Base-by-base conservation (phyloP, 2,329 filamentous ascomycete genomes). In the Colletotrichum orbiculare region DNA sequence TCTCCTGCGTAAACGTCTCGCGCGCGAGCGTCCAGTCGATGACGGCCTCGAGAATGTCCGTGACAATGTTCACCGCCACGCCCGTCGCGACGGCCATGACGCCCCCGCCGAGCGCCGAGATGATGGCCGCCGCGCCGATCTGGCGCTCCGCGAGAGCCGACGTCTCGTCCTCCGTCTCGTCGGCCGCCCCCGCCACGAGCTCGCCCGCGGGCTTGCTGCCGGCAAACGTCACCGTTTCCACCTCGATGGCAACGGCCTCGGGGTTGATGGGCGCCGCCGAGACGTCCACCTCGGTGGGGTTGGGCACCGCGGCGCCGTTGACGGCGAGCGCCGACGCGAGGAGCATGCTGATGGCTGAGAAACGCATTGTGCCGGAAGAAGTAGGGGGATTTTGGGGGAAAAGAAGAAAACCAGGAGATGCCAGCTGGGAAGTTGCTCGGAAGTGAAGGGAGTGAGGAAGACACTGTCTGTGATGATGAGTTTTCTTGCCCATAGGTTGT, bases 1-100 rank as follows among this genome's bases (percentile, higher is more conserved):
- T 60, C 48, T 59, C 17, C 35, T 54, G 38, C 8, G 55, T 64
- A 49, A 60, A 64, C 25, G 54, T 48, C 37, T 60, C 60, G 34
- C 60, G 60, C 1, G 37, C 57, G 15, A 9, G 10, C 15, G 57
- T 60, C 57, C 57, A 60, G 17, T 54, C 57, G 17, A 53, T 53
- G 33, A 53, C 11, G 1, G 48, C 48, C n/a, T 34, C 34, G 17
- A 53, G 15, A 2, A 53, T 47, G 8, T 46, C 47, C 3, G 56
- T 59, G 12, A 60, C 34, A 42, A 47, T 41, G 35, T 60, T 60
- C 15, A 60, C 48, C 4, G 41, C 57, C 5, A 13, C 57, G 8
- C 60, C 54, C 4, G 46, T 47, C 11, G 48, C 60, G n/a, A 63
- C 48, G 6, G 37, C 49, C n/a, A 53, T 17, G 12, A 17, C 49